Percentiles rank a stretch among this genome's conserved stretches.
phyloP scores from a whole-genome alignment of 306 rosid genomes.

The Inga leiocalycina region DNA sequence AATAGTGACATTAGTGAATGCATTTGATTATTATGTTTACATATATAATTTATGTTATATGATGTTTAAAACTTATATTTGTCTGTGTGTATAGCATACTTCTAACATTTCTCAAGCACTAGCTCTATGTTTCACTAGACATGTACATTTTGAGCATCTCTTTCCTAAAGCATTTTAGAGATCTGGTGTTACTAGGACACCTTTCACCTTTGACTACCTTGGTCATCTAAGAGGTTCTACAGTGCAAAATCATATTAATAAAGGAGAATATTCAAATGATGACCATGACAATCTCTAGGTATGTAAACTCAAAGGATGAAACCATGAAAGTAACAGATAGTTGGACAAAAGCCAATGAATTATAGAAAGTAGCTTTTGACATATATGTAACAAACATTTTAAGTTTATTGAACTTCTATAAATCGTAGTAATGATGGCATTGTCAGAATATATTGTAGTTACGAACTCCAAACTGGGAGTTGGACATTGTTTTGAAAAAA shows the following conservation, averaged over 20 bases:
- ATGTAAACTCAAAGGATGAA: not conserved
- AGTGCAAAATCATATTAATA: not conserved
- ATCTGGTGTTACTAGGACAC: not conserved
- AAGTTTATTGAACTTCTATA: slow-evolving; percentile 7
- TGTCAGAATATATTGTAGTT: not conserved
- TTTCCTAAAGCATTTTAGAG: not conserved
- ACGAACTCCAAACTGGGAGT: slow-evolving; percentile 7
- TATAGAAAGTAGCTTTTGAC: not conserved
- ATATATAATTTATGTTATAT: too few species aligned
- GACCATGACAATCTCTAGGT: not conserved
- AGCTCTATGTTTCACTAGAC: not conserved
- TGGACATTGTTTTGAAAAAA: not conserved
- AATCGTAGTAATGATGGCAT: not conserved
- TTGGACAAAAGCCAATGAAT: not conserved
- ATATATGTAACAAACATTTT: slow-evolving; percentile 2
- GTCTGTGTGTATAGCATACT: too few species aligned
- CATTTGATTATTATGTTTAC: too few species aligned
- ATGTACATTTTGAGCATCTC: not conserved
- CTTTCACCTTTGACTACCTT: not conserved
- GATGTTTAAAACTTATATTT: too few species aligned
- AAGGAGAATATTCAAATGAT: not conserved
- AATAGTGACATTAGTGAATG: too few species aligned
- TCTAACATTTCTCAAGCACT: too few species aligned
- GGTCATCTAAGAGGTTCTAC: not conserved
- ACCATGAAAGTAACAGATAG: not conserved